Percentiles rank a stretch among this genome's conserved stretches.
These are phyloP conservation scores for Fusarium camptoceras DNA, from an alignment of 2,329 filamentous ascomycete species.

Conservation along the genomic window DNA sequence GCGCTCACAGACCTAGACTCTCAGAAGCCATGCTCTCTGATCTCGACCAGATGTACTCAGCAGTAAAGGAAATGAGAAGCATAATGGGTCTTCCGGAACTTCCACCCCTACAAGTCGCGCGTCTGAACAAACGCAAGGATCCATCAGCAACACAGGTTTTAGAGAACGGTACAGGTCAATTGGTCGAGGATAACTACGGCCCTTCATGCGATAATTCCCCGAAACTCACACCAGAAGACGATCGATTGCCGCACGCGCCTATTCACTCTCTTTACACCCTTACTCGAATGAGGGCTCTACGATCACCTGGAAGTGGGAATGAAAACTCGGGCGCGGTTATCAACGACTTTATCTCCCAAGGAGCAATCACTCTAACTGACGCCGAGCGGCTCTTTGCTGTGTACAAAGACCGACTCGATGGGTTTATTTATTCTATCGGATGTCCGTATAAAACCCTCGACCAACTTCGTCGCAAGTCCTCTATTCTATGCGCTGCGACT, in stretches of 20 bases:
- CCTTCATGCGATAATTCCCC: constrained; percentile 47
- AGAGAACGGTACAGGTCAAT: not conserved
- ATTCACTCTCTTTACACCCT: constrained; percentile 55
- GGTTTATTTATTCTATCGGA: constrained; percentile 65
- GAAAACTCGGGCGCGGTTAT: constrained; percentile 34
- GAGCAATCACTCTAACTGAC: constrained; percentile 58
- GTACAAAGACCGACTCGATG: constrained; percentile 63
- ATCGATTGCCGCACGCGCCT: constrained; percentile 52
- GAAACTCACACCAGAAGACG: constrained; percentile 49
- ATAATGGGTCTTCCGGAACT: constrained; percentile 42
- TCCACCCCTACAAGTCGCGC: constrained; percentile 34
- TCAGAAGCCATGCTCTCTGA: constrained; percentile 41
- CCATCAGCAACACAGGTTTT: not conserved
- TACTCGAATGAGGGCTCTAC: constrained; percentile 52
- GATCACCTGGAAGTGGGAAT: constrained; percentile 49
- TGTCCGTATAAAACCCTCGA: constrained; percentile 62
- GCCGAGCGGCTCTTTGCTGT: constrained; percentile 63
- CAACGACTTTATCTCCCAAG: constrained; percentile 54
- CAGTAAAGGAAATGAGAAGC: constrained; percentile 42
- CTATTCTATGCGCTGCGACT: constrained; percentile 66
- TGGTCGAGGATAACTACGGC: constrained; percentile 32
- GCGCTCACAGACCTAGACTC: not conserved
- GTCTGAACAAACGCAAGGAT: constrained; percentile 28
- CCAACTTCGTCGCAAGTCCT: constrained; percentile 65
- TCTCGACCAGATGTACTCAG: constrained; percentile 42